A percentile compares a stretch with the other conserved stretches of the same genome.
These are phyloP conservation scores for Euptelea pleiosperma DNA, from an alignment of 164 flowering plant species.

Conservation along the genomic window DNA sequence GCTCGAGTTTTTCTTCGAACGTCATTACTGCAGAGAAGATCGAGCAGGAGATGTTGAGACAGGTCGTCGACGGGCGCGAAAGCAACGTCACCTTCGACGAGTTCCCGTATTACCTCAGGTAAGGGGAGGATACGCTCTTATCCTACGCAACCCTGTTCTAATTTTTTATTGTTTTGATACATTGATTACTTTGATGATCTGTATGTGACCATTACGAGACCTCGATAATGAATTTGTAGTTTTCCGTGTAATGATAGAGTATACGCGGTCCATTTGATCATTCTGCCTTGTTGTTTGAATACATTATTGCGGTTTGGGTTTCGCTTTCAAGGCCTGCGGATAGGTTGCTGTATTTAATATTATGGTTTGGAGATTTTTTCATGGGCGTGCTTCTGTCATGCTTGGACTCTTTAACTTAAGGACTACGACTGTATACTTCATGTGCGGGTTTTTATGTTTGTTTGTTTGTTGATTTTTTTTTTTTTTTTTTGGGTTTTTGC, in stretches of 20 bases:
- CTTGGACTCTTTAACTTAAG: too few species aligned
- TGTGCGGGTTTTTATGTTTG: too few species aligned
- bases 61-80: constrained; percentile 64
- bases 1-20: constrained; percentile 19
- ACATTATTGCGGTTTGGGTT: background rate
- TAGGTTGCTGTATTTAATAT: background rate
- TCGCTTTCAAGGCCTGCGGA: background rate
- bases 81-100: constrained; percentile 73
- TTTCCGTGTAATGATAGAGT: constrained; percentile 7
- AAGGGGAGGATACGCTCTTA: background rate
- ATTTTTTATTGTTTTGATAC: background rate
- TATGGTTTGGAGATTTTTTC: background rate
- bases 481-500: background rate
- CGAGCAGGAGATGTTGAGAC: constrained; percentile 70
- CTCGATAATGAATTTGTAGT: constrained; percentile 9
- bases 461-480: too few species aligned
- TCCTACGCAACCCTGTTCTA: background rate
- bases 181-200: background rate
- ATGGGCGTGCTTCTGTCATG: background rate
- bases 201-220: background rate
- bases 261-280: constrained; percentile 1
- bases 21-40: constrained; percentile 42
- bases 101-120: constrained; percentile 90
- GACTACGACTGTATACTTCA: too few species aligned
- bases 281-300: background rate